Percentiles rank a stretch among this genome's conserved stretches.
These are phyloP conservation scores for Raphanus hybrid DNA, from an alignment of 441 rosid genomes.

Conservation along the genomic window DNA sequence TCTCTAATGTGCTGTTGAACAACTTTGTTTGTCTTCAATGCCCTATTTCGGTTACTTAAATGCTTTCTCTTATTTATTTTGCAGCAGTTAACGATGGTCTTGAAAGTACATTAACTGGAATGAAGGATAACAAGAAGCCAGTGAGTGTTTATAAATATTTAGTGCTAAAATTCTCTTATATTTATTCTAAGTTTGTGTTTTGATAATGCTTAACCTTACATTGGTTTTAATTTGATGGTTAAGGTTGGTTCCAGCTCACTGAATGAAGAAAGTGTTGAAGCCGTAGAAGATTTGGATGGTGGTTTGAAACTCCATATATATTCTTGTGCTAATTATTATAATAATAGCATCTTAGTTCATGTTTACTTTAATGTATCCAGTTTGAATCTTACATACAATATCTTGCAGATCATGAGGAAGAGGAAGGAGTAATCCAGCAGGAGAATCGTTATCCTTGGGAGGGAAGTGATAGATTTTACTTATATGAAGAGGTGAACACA, in stretches of 20 bases:
- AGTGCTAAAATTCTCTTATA: background rate
- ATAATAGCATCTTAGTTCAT: background rate
- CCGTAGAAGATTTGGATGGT: constrained; percentile 60
- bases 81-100: constrained; percentile 70
- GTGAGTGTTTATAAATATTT: constrained; percentile 47
- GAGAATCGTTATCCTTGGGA: constrained; percentile 69
- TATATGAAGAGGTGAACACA: constrained; percentile 65
- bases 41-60: background rate
- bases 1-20: constrained; percentile 9
- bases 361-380: background rate
- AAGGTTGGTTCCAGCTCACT: constrained; percentile 57
- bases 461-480: constrained; percentile 66
- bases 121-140: constrained; percentile 82
- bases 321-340: background rate
- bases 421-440: constrained; percentile 13
- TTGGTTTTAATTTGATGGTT: constrained; percentile 26
- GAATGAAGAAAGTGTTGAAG: constrained; percentile 59
- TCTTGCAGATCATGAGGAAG: constrained; percentile 52
- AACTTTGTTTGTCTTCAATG: background rate
- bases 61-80: background rate
- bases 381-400: constrained; percentile 19
- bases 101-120: constrained; percentile 61
- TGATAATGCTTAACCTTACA: background rate
- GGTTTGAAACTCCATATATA: constrained; percentile 20
- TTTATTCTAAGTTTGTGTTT: background rate